Conservation (phyloP, 2,329 filamentous ascomycete species). For the Alternaria brassicicola region DNA sequence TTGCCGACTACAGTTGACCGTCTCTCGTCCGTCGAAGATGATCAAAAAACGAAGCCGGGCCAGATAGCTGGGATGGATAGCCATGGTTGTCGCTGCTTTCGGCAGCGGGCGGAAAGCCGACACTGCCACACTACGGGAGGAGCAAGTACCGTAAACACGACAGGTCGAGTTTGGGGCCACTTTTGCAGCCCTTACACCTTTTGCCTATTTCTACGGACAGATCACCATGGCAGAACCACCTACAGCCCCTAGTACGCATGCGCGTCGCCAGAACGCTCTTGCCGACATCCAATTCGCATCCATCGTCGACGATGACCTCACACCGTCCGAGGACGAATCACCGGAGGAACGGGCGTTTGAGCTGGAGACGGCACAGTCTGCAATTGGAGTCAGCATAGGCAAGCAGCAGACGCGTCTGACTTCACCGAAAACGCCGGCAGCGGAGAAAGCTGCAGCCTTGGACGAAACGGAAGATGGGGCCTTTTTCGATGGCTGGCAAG, state of each 20-base stretch:
- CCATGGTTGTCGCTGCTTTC: constrained; percentile 18
- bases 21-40: neutral
- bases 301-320: constrained; percentile 48
- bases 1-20: constrained; percentile 5
- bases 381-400: constrained; percentile 66
- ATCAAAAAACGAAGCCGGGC: constrained; percentile 6
- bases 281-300: constrained; percentile 51
- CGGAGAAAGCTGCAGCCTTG: constrained; percentile 64
- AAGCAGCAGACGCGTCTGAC: constrained; percentile 62
- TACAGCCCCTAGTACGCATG: constrained; percentile 6
- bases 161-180: constrained; percentile 17
- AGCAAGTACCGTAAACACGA: constrained; percentile 22
- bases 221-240: constrained; percentile 31
- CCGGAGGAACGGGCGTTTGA: constrained; percentile 37
- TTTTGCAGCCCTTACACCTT: constrained; percentile 3
- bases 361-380: constrained; percentile 50
- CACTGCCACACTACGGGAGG: constrained; percentile 35
- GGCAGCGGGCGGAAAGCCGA: constrained; percentile 33
- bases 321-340: constrained; percentile 55
- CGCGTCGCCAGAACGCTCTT: constrained; percentile 46
- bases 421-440: constrained; percentile 62
- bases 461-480: constrained; percentile 53
- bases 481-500: constrained; percentile 55
- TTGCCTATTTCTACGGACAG: neutral
- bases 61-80: constrained; percentile 7